phyloP scores from a whole-genome alignment of 495 filamentous ascomycete genomes.

The Penicillium subrubescens region DNA sequence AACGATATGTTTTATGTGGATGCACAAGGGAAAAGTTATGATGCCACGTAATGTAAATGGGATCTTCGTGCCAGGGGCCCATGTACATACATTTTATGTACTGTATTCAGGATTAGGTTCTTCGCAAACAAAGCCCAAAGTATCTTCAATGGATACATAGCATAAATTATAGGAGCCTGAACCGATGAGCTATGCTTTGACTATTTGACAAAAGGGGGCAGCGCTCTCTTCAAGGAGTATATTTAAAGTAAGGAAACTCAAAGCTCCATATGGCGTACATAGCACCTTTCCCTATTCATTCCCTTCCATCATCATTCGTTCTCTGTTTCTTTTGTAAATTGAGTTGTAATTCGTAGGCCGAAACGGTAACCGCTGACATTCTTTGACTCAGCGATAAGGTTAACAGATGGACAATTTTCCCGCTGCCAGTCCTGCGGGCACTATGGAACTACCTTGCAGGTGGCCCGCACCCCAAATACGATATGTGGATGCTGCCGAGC shows the following conservation, averaged over 20 bases:
- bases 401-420: slow-evolving; percentile 17
- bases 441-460: slow-evolving; percentile 22
- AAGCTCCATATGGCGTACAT: background rate
- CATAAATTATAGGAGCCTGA: background rate
- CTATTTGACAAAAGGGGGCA: background rate
- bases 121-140: background rate
- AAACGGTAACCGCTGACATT: slow-evolving; percentile 10
- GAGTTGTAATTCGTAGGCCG: background rate
- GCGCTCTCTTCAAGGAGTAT: background rate
- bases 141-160: background rate
- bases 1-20: slow-evolving; percentile 5
- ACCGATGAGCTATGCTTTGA: background rate
- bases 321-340: background rate
- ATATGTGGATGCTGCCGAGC: slow-evolving; percentile 7
- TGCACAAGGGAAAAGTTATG: background rate
- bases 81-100: background rate
- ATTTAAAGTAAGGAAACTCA: background rate
- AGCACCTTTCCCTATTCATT: background rate
- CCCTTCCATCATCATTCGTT: background rate
- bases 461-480: slow-evolving; percentile 8
- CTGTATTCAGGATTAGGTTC: background rate
- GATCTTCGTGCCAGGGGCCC: slow-evolving; percentile 1
- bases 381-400: slow-evolving; percentile 27
- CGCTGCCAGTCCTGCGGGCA: slow-evolving; percentile 17
- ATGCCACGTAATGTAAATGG: slow-evolving; percentile 3